Evolutionary conservation across 805 yeast genomes (phyloP), one percentile per base, ranked within the genome.

Genomic region (Nakazawaea ishiwadae): DNA sequence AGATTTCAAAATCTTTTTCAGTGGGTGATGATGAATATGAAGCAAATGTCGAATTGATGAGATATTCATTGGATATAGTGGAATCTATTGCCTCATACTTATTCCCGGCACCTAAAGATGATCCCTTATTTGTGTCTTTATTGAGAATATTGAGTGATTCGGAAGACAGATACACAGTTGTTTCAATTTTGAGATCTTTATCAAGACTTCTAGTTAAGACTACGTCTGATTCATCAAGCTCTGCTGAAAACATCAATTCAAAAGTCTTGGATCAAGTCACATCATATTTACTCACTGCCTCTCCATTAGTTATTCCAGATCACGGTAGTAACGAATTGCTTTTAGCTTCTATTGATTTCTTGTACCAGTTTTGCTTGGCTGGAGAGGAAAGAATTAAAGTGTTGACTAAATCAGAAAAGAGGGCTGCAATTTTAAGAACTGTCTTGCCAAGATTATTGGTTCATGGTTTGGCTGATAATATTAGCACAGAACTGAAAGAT

Each of bases 21-120:
- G 40, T 56, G 53, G 48, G 66, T 51, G 45, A 53, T 27, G 56
- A 54, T 3, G 35, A 50, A 8, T 51, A 46, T 26, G 62, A 54
- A 21, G 63, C 63, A 35, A 62, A 63, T 37, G 71, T 70, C 41
- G 96, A 89, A 56, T 63, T 82, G 20, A 64, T 81, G 34, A 74
- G 71, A 44, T 85, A 86, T 56, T 65, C 81, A 11, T 60, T 87
- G 39, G 99, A 93, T 59, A 73, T 89, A 24, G 73, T 86, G 47
- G 98, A 93, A 57, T 81, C 90, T 2, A 75, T 89, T 24, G 78
- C 91, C 3, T 83, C 96, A 32, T 87, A 86, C 59, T 71, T 84
- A 50, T 78, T 89, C 4, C 90, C 93, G 23, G 84, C 82, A 20
- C 70, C 77, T 18, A 71, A 77, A 38, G 80, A 82, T 50, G 93